Evolutionary conservation across 108 stramenopile genomes (phyloP).

Genomic region (Nitzschia palea): DNA sequence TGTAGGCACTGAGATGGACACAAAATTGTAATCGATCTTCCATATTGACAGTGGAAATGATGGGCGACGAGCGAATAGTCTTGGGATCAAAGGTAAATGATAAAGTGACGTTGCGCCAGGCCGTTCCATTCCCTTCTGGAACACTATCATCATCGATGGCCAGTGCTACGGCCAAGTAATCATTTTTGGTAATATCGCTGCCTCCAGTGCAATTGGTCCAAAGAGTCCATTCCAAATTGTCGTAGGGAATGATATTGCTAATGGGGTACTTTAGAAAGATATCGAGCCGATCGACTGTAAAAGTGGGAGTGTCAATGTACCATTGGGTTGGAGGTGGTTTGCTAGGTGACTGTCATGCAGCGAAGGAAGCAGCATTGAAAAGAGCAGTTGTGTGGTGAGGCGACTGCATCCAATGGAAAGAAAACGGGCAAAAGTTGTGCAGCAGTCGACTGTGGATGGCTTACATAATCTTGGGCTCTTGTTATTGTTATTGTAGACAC

Average conservation of each 20-base stretch:
- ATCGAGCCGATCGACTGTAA: not conserved
- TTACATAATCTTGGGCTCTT: not conserved
- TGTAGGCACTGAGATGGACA: not conserved
- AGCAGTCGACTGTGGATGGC: no score
- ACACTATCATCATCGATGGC: not conserved
- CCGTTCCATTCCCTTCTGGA: not conserved
- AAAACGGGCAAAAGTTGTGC: no score
- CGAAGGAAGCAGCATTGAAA: no score
- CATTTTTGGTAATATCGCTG: constrained; percentile 1
- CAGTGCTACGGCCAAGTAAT: not conserved
- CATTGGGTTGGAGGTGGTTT: not conserved
- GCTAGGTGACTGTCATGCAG: not conserved
- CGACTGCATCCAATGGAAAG: no score
- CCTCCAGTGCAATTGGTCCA: not conserved
- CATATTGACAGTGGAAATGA: not conserved
- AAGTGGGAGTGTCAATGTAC: constrained; percentile 5
- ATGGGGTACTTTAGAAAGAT: constrained; percentile 1
- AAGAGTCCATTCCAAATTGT: not conserved
- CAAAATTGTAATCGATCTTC: constrained; percentile 8
- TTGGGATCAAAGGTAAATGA: not conserved
- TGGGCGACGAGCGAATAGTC: not conserved
- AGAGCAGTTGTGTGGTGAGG: no score
- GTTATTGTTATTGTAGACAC: no score
- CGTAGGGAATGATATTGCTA: constrained; percentile 6
- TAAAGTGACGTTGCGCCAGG: not conserved